These are phyloP conservation scores for Torrubiellomyces zombiae DNA, from an alignment of 2,329 filamentous ascomycete species.

Conservation along the genomic window DNA sequence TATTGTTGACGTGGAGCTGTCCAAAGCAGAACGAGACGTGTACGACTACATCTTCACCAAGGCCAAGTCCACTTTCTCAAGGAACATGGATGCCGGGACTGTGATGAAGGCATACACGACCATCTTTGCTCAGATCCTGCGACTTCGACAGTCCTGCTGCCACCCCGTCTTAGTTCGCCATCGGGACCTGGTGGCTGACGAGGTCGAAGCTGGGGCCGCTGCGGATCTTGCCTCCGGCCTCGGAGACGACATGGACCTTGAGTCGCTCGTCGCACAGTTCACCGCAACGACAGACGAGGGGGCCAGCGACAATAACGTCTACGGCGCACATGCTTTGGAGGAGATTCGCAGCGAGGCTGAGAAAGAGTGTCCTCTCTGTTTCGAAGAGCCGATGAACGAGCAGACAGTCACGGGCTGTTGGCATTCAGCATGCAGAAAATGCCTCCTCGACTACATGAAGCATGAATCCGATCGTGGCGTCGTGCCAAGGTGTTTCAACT, in stretches of 20 bases:
- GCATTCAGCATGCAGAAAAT: conserved; percentile 93
- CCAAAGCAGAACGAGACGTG: conserved; percentile 69
- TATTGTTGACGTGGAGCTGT: conserved; percentile 79
- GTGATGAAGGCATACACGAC: conserved; percentile 91
- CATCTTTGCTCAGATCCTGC: conserved; percentile 90
- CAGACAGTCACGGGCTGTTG: conserved; percentile 92
- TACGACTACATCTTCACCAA: conserved; percentile 80
- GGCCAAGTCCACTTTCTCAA: conserved; percentile 69
- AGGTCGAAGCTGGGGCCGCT: conserved; percentile 59
- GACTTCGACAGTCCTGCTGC: conserved; percentile 84
- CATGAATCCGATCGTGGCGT: conserved; percentile 67
- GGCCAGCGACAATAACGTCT: conserved; percentile 43
- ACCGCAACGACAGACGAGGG: conserved; percentile 48
- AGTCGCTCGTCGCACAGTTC: conserved; percentile 71
- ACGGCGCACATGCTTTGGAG: conserved; percentile 71
- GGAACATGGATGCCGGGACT: conserved; percentile 80
- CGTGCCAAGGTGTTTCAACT: conserved; percentile 74
- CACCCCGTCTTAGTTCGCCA: conserved; percentile 84
- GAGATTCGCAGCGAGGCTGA: conserved; percentile 83
- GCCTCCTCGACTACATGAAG: conserved; percentile 75
- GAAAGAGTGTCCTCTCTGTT: conserved; percentile 85
- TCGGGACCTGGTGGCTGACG: conserved; percentile 67
- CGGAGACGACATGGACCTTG: conserved; percentile 90
- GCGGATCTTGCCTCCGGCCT: conserved; percentile 68
- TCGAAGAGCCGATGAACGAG: conserved; percentile 89